These are phyloP conservation scores for Rhododendron vialii DNA, from an alignment of 148 eudicot species.

Conservation along the genomic window DNA sequence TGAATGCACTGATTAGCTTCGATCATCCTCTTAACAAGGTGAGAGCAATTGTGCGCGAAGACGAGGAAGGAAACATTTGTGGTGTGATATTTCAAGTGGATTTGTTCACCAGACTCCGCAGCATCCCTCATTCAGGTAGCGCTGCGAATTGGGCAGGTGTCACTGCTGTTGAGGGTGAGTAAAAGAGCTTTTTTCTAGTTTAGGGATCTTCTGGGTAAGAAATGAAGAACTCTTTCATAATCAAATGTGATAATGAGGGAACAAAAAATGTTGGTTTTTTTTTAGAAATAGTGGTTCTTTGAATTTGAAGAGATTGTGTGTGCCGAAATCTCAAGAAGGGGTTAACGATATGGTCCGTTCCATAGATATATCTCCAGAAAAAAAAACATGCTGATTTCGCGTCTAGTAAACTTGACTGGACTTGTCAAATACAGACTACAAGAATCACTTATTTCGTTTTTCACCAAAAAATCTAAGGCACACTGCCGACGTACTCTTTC, in stretches of 20 bases:
- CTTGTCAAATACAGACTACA: too few species aligned
- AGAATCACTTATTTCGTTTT: too few species aligned
- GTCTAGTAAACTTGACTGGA: too few species aligned
- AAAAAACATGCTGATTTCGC: too few species aligned
- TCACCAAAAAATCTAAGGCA: too few species aligned
- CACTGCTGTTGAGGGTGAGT: slow-evolving; percentile 23
- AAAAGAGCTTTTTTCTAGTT: not conserved
- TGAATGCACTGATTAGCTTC: slow-evolving; percentile 29
- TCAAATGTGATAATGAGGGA: not conserved
- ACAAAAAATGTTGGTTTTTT: not conserved
- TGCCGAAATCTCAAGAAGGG: not conserved
- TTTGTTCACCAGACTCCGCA: slow-evolving; percentile 31
- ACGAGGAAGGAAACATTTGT: slow-evolving; percentile 25
- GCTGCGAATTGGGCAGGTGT: slow-evolving; percentile 32
- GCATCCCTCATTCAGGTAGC: slow-evolving; percentile 34
- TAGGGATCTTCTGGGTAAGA: not conserved
- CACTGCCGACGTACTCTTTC: too few species aligned
- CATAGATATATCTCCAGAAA: too few species aligned
- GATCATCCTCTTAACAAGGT: slow-evolving; percentile 42
- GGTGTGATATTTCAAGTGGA: slow-evolving; percentile 41
- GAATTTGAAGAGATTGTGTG: not conserved
- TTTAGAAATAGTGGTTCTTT: not conserved
- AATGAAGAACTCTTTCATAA: not conserved
- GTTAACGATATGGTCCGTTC: not conserved
- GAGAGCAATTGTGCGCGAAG: slow-evolving; percentile 18